phyloP scores from a whole-genome alignment of 1,284 basidiomycete genomes.

The Rhodotorula sp. region DNA sequence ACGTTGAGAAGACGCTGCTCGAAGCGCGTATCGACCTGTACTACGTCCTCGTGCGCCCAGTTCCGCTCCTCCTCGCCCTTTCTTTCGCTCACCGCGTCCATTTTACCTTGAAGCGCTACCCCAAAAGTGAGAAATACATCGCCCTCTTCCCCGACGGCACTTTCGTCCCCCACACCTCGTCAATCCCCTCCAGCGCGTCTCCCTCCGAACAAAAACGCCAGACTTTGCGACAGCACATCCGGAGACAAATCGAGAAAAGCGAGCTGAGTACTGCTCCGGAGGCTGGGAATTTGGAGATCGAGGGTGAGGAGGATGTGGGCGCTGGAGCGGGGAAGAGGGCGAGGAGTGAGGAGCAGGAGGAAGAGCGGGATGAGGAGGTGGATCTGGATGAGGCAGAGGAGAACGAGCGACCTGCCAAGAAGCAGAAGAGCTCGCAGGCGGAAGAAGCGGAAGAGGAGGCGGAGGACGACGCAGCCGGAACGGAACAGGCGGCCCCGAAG shows the following conservation, averaged over 20 bases:
- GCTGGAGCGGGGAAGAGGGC: not conserved
- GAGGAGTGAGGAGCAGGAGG: not conserved
- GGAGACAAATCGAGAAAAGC: constrained; percentile 9
- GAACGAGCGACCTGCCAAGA: constrained; percentile 6
- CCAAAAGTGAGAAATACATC: constrained; percentile 37
- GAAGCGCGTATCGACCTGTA: constrained; percentile 32
- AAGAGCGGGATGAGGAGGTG: not conserved
- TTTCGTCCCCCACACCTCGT: constrained; percentile 24
- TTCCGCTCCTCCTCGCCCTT: too few species aligned
- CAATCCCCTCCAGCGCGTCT: not conserved
- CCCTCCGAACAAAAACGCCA: constrained; percentile 13
- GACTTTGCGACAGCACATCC: constrained; percentile 5
- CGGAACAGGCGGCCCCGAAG: constrained; percentile 6
- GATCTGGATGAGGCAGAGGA: not conserved
- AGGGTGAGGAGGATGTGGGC: constrained; percentile 34
- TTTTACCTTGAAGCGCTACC: constrained; percentile 20
- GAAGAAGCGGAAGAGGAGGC: not conserved
- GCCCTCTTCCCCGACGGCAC: constrained; percentile 39
- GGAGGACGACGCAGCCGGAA: not conserved
- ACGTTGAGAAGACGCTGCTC: constrained; percentile 5
- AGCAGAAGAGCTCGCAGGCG: constrained; percentile 15
- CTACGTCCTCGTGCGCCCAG: constrained; percentile 35
- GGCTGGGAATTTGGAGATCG: constrained; percentile 33
- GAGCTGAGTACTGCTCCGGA: constrained; percentile 18
- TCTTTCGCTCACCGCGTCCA: too few species aligned